Conservation (phyloP, 495 filamentous ascomycete species). For the Delitschia confertaspora region DNA sequence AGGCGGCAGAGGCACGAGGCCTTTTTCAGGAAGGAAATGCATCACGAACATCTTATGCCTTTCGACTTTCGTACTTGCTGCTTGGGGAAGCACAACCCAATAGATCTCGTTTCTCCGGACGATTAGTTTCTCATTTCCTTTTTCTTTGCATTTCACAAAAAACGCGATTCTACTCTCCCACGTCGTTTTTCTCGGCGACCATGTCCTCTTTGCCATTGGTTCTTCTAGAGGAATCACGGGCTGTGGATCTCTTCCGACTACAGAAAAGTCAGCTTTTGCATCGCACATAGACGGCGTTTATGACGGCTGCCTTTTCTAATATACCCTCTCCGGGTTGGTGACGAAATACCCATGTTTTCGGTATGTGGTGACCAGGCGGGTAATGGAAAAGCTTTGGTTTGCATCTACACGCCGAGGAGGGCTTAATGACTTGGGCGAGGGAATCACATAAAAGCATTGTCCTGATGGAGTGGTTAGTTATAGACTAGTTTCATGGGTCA, state of each 20-base stretch:
- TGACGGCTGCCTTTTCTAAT: constrained; percentile 20
- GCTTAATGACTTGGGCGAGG: constrained; percentile 24
- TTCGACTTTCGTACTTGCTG: constrained; percentile 21
- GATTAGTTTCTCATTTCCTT: constrained; percentile 22
- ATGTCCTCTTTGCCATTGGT: constrained; percentile 25
- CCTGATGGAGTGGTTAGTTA: constrained; percentile 14
- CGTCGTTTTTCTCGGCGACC: constrained; percentile 25
- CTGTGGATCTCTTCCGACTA: constrained; percentile 20
- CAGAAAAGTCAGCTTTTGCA: constrained; percentile 22
- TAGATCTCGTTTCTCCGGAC: constrained; percentile 31
- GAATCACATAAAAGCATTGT: constrained; percentile 29
- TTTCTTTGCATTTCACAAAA: constrained; percentile 12
- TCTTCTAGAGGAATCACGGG: constrained; percentile 4
- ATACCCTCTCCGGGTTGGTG: constrained; percentile 13
- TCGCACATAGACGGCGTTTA: constrained; percentile 31
- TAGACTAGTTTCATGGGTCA: constrained; percentile 24
- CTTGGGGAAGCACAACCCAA: constrained; percentile 23
- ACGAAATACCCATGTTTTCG: constrained; percentile 19
- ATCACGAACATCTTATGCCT: constrained; percentile 24
- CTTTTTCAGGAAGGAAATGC: constrained; percentile 19
- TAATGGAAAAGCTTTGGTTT: constrained; percentile 20
- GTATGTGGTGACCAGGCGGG: constrained; percentile 8
- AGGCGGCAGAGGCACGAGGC: constrained; percentile 26
- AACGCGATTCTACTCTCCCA: constrained; percentile 26
- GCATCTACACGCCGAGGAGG: constrained; percentile 23